phyloP scores from a whole-genome alignment of 805 yeast species.

The Candida dajiaensis region DNA sequence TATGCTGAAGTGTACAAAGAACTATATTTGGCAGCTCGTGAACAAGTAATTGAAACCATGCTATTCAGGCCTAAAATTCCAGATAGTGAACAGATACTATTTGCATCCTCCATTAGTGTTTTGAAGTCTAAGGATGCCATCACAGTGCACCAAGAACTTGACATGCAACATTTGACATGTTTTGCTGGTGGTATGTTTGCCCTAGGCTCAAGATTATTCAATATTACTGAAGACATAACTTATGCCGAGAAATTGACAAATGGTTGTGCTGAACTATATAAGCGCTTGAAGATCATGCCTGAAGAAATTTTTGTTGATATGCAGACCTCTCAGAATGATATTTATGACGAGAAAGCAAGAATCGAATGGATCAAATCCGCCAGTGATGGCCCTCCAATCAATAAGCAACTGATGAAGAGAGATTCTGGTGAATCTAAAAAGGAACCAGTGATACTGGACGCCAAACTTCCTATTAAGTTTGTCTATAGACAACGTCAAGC shows the following conservation, averaged over 20 bases:
- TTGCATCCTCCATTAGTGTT: conserved; percentile 20
- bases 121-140: conserved; percentile 19
- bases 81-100: conserved; percentile 29
- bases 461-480: not conserved
- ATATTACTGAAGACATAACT: conserved; percentile 29
- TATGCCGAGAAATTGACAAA: conserved; percentile 38
- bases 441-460: not conserved
- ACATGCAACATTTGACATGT: conserved; percentile 44
- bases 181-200: conserved; percentile 51
- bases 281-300: conserved; percentile 38
- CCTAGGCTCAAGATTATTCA: conserved; percentile 37
- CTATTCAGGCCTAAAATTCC: conserved; percentile 41
- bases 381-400: not conserved
- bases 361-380: conserved; percentile 1
- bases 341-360: conserved; percentile 17
- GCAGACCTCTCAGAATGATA: conserved; percentile 16
- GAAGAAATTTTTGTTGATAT: conserved; percentile 31
- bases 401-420: not conserved
- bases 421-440: not conserved
- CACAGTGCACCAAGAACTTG: conserved; percentile 23
- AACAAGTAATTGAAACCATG: conserved; percentile 35
- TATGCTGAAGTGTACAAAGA: conserved; percentile 21
- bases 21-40: conserved; percentile 32
- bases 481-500: not conserved
- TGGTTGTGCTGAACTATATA: conserved; percentile 43